Evolutionary conservation across 208 protist genomes (phyloP).

Genomic region (Wallacemonas sp.): DNA sequence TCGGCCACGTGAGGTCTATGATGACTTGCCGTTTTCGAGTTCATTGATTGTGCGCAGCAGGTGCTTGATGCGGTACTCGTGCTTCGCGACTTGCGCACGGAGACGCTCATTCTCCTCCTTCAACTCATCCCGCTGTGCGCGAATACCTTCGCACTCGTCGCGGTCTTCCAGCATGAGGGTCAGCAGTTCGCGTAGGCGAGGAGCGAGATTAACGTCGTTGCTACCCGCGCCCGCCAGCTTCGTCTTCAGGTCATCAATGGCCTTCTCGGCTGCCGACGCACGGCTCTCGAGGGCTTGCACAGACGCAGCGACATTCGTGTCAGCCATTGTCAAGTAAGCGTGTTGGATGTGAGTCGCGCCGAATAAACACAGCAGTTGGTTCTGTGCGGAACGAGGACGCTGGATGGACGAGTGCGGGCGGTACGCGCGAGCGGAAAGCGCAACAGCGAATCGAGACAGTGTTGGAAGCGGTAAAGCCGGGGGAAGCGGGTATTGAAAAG

Average conservation of each 20-base stretch:
- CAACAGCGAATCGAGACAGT: neutral
- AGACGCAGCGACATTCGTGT: constrained; percentile 1
- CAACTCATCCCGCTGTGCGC: constrained; percentile 73
- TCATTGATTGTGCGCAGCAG: constrained; percentile 80
- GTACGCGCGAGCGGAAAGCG: neutral
- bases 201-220: constrained; percentile 18
- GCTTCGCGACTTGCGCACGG: constrained; percentile 51
- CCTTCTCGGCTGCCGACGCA: constrained; percentile 38
- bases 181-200: constrained; percentile 51
- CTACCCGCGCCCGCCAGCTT: constrained; percentile 16
- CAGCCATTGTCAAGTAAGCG: neutral
- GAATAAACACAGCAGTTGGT: neutral
- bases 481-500: too few species aligned
- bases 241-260: constrained; percentile 39
- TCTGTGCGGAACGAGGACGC: constrained; percentile 10
- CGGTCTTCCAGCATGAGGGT: constrained; percentile 64
- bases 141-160: constrained; percentile 74
- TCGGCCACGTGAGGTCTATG: too few species aligned
- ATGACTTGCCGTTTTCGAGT: constrained; percentile 33
- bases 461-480: too few species aligned
- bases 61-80: constrained; percentile 85
- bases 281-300: constrained; percentile 56
- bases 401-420: neutral
- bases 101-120: constrained; percentile 77
- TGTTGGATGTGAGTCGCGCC: neutral